Conservation (phyloP, 129 eudicot species). For the Chrysanthemum lavandulifolium region DNA sequence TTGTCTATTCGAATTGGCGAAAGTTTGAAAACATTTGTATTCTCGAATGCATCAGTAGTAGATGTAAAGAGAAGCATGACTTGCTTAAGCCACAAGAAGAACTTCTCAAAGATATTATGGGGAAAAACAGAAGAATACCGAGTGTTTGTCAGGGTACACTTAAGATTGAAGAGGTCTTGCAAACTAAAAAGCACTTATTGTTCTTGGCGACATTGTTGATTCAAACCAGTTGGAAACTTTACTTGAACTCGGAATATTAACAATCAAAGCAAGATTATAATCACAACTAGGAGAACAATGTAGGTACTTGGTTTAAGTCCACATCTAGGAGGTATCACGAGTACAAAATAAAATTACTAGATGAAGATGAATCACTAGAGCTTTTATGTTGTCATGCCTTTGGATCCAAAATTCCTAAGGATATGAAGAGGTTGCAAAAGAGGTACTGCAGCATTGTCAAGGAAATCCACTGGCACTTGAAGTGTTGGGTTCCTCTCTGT, state of each 20-base stretch:
- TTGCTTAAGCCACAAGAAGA: slow-evolving; percentile 24
- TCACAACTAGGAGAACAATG: slow-evolving; percentile 20
- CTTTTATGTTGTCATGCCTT: slow-evolving; percentile 46
- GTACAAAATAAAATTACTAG: slow-evolving; percentile 10
- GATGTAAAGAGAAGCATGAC: slow-evolving; percentile 8
- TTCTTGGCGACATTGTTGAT: slow-evolving; percentile 38
- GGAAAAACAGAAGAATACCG: slow-evolving; percentile 10
- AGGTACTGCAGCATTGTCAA: slow-evolving; percentile 11
- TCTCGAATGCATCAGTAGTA: slow-evolving; percentile 8
- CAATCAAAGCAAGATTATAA: slow-evolving; percentile 35
- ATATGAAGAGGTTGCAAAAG: slow-evolving; percentile 16
- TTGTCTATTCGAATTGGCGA: slow-evolving; percentile 5
- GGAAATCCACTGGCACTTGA: slow-evolving; percentile 40
- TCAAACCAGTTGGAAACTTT: slow-evolving; percentile 16
- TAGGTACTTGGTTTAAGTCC: not conserved
- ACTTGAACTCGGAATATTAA: slow-evolving; percentile 19
- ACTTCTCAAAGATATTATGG: slow-evolving; percentile 23
- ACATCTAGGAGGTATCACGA: not conserved
- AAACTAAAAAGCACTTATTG: slow-evolving; percentile 11
- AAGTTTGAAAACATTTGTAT: slow-evolving; percentile 24
- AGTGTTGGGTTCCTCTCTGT: slow-evolving; percentile 32
- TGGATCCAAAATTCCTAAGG: slow-evolving; percentile 2
- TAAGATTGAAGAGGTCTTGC: slow-evolving; percentile 19
- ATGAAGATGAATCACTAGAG: slow-evolving; percentile 22
- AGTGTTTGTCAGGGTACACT: slow-evolving; percentile 12